These are phyloP conservation scores for Aureoboletus auriporus DNA, from an alignment of 768 basidiomycete species.

Conservation along the genomic window DNA sequence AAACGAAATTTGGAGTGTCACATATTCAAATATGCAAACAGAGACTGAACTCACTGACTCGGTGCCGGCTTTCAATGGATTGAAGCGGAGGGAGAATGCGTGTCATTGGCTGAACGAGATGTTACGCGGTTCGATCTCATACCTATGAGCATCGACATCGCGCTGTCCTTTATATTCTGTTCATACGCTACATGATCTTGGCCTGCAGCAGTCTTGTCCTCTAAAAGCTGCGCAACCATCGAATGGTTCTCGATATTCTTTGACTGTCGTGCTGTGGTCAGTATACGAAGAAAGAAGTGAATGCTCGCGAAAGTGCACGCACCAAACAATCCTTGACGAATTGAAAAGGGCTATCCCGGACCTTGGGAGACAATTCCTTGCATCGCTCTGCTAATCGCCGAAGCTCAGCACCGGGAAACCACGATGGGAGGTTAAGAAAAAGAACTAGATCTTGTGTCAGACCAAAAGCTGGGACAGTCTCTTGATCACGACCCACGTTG, in stretches of 20 bases:
- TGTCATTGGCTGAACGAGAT: neutral
- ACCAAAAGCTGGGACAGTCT: neutral
- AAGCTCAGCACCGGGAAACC: slow-evolving; percentile 16
- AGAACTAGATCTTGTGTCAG: slow-evolving; percentile 9
- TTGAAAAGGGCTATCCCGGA: slow-evolving; percentile 18
- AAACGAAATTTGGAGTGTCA: neutral
- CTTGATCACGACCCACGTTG: slow-evolving; percentile 11
- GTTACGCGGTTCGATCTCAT: neutral
- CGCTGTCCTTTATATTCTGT: slow-evolving; percentile 15
- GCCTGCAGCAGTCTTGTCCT: neutral
- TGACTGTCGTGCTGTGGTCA: slow-evolving; percentile 8
- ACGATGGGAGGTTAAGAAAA: slow-evolving; percentile 16
- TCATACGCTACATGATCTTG: slow-evolving; percentile 10
- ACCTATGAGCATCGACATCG: slow-evolving; percentile 21
- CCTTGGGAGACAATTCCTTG: slow-evolving; percentile 7
- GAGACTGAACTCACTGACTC: slow-evolving; percentile 10
- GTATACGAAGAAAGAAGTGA: neutral
- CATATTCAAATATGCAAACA: too few species aligned
- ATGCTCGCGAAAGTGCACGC: neutral
- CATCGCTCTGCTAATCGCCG: slow-evolving; percentile 7
- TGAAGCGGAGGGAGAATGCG: neutral
- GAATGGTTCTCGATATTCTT: slow-evolving; percentile 21
- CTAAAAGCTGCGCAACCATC: slow-evolving; percentile 18
- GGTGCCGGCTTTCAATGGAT: slow-evolving; percentile 9
- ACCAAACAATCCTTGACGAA: slow-evolving; percentile 22